Conservation (phyloP, 192 early-diverging fungal genomes). For the Chytriomyces hyalinus region DNA sequence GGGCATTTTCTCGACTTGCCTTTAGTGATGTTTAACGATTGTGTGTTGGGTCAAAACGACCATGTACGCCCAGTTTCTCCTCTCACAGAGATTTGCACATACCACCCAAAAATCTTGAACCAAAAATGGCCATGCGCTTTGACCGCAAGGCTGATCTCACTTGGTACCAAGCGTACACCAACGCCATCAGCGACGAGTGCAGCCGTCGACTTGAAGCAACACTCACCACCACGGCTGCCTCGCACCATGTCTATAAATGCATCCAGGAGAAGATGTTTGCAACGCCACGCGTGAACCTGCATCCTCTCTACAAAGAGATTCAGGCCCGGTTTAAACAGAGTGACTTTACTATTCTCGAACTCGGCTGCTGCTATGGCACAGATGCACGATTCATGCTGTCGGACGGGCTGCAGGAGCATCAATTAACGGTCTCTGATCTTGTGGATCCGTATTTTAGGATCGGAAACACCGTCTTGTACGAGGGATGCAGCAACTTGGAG, state of each 20-base stretch:
- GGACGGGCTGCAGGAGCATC: not conserved
- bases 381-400: slow-evolving; percentile 13
- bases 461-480: slow-evolving; percentile 5
- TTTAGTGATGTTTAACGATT: too few relatives aligned
- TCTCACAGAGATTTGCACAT: too few relatives aligned
- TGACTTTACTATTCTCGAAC: slow-evolving; percentile 11
- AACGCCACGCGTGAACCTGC: not conserved
- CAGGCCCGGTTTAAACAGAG: not conserved
- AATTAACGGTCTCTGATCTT: slow-evolving; percentile 7
- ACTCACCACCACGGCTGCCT: not conserved
- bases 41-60: too few relatives aligned
- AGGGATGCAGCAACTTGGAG: not conserved
- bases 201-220: not conserved
- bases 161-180: not conserved
- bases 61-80: too few relatives aligned
- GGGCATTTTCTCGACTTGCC: too few relatives aligned
- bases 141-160: not conserved
- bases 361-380: slow-evolving; percentile 22
- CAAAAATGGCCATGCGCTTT: slow-evolving; percentile 18
- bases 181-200: not conserved
- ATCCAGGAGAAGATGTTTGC: slow-evolving; percentile 8
- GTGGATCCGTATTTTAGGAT: not conserved
- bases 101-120: not conserved
- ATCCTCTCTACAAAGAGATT: slow-evolving; percentile 9
- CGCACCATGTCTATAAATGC: slow-evolving; percentile 13